These are phyloP conservation scores for Fragaria iinumae DNA, from an alignment of 306 rosid species.

Conservation along the genomic window DNA sequence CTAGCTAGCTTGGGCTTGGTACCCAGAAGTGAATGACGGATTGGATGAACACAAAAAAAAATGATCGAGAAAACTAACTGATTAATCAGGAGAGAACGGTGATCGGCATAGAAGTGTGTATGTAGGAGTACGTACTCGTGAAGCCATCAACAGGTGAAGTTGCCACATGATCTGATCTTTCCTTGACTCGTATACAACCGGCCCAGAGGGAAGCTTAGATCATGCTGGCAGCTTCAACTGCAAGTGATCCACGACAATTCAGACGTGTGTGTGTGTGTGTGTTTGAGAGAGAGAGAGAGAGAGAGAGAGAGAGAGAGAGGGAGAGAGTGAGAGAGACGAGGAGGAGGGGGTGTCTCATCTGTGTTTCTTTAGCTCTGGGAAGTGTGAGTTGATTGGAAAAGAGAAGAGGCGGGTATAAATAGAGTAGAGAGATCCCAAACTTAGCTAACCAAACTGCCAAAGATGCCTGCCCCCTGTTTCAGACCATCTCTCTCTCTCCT, in stretches of 20 bases:
- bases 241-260: constrained; percentile 49
- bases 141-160: constrained; percentile 71
- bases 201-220: constrained; percentile 60
- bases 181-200: constrained; percentile 20
- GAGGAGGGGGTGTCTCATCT: background rate
- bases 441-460: background rate
- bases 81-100: background rate
- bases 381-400: constrained; percentile 8
- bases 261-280: background rate
- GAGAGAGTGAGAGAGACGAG: background rate
- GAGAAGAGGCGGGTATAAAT: constrained; percentile 40
- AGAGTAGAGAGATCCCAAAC: constrained; percentile 17
- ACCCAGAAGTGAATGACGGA: background rate
- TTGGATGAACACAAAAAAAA: background rate
- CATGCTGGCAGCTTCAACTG: constrained; percentile 88
- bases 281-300: background rate
- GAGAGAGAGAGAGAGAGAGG: background rate
- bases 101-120: background rate
- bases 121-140: constrained; percentile 30
- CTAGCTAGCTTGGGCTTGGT: too few relatives aligned
- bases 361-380: constrained; percentile 1
- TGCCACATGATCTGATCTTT: constrained; percentile 76
- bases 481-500: background rate
- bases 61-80: background rate
- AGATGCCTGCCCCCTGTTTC: constrained; percentile 23